A percentile compares a stretch with the other conserved stretches of the same genome.
These are phyloP conservation scores for Ogataea thermomethanolica DNA, from an alignment of 805 yeast species.

Conservation along the genomic window DNA sequence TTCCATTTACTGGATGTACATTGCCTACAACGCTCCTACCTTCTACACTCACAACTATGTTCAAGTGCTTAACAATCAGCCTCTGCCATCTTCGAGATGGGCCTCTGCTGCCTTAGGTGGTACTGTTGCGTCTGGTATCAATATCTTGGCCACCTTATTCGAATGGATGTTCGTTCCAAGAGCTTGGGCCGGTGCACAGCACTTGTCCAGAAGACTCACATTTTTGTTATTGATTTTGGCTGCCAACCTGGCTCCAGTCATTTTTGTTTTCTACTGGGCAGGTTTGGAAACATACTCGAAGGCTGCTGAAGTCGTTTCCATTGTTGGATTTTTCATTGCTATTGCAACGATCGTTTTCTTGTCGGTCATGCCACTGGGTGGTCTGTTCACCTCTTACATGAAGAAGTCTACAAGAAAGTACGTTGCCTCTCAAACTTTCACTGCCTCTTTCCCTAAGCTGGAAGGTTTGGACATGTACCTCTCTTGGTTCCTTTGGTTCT, in stretches of 20 bases:
- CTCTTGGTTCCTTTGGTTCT: slow-evolving; percentile 87
- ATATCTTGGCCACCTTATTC: slow-evolving; percentile 79
- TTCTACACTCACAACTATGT: slow-evolving; percentile 83
- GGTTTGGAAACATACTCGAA: slow-evolving; percentile 62
- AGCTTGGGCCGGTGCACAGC: slow-evolving; percentile 99
- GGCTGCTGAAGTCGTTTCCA: slow-evolving; percentile 73
- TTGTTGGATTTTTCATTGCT: slow-evolving; percentile 87
- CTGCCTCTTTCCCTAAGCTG: slow-evolving; percentile 83
- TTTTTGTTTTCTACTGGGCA: slow-evolving; percentile 80
- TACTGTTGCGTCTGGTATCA: slow-evolving; percentile 74
- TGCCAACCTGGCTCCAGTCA: slow-evolving; percentile 79
- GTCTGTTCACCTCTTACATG: slow-evolving; percentile 89
- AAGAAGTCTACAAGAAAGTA: slow-evolving; percentile 82
- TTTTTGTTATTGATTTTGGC: slow-evolving; percentile 64
- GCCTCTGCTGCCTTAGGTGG: slow-evolving; percentile 93
- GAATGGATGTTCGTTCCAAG: slow-evolving; percentile 98
- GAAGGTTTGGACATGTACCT: slow-evolving; percentile 92
- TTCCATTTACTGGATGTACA: slow-evolving; percentile 90
- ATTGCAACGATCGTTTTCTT: slow-evolving; percentile 80
- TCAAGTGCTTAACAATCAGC: slow-evolving; percentile 79
- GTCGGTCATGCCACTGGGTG: slow-evolving; percentile 95
- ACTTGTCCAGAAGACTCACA: slow-evolving; percentile 80
- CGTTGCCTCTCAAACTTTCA: slow-evolving; percentile 92
- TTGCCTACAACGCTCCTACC: slow-evolving; percentile 88
- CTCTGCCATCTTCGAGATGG: slow-evolving; percentile 90